Base-by-base conservation (phyloP, 2,329 filamentous ascomycete species). In the Beauveria scarabaeidicola region DNA sequence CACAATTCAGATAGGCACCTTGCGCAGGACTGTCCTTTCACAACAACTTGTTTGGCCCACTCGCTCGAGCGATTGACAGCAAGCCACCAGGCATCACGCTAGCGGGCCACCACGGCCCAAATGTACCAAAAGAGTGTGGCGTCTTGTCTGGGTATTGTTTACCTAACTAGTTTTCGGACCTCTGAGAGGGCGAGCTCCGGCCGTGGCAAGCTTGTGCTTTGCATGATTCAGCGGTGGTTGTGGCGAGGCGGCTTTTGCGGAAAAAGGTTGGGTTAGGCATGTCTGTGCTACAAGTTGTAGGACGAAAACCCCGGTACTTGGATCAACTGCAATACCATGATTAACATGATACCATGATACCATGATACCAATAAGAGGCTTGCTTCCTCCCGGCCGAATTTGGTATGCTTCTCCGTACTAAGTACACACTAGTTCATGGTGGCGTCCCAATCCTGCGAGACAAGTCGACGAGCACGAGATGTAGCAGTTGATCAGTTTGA, bases 51-150 rank as follows among this genome's bases (percentile, higher is more conserved):
- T 36, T 36, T 15, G 32, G 32, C 10, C 32, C 13, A 36, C 32
- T 36, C 32, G 13, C 32, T 36, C 11, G 32, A 36, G 32, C 32
- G 13, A 11, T 36, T 36, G 32, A 36, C 47, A 47, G 52, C 27
- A 17, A n/a, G 27, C 47, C 17, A 29, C 25, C 6, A 15, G 6
- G n/a, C 10, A 38, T 36, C 29, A 40, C 53, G 53, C 53, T 47
- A 56, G 44, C 29, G 43, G 21, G n/a, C 44, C 53, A 48, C 47
- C 48, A 44, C 47, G 38, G 56, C 1, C 38, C 38, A 38, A 58
- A 44, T 44, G 48, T 27, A 58, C 56, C 56, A 46, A 58, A 58
- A 36, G 47, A 58, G 56, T 2, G 56, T 58, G 56, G 56, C 48
- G 56, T 36, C 47, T 52, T 36, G 32, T 38, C 19, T 48, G 54